Evolutionary conservation across 1,284 basidiomycete genomes (phyloP).

Genomic region (Pseudozyma tsukubaensis): DNA sequence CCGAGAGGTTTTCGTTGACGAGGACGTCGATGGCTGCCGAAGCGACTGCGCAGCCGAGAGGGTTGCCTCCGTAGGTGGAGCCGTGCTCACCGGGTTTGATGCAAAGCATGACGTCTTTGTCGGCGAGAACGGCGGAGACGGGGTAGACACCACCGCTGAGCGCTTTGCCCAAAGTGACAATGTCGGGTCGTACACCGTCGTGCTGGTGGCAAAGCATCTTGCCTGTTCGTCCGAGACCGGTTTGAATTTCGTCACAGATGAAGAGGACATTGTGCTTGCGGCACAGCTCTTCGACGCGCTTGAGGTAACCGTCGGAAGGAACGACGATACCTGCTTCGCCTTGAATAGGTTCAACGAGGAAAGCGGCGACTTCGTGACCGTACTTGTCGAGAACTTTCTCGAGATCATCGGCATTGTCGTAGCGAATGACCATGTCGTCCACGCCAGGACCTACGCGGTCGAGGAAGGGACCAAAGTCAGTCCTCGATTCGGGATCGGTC

Average conservation of each 20-base stretch:
- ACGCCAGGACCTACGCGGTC: constrained; percentile 80
- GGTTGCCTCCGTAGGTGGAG: constrained; percentile 85
- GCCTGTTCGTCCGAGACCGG: constrained; percentile 70
- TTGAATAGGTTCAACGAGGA: constrained; percentile 97
- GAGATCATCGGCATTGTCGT: constrained; percentile 75
- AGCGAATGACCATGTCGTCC: constrained; percentile 62
- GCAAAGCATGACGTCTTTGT: constrained; percentile 90
- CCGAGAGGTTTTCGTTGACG: constrained; percentile 83
- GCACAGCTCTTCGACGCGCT: constrained; percentile 82
- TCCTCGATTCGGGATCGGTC: constrained; percentile 90
- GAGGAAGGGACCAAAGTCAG: constrained; percentile 91
- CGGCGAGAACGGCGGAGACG: constrained; percentile 91
- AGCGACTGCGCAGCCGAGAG: constrained; percentile 92
- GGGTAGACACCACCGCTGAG: constrained; percentile 97
- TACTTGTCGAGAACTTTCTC: constrained; percentile 83
- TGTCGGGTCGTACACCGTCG: constrained; percentile 83
- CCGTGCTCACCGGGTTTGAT: constrained; percentile 98
- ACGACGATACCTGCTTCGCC: constrained; percentile 97
- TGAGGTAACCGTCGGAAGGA: constrained; percentile 88
- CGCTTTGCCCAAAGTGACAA: constrained; percentile 94
- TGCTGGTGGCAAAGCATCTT: constrained; percentile 78
- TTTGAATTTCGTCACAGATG: constrained; percentile 98
- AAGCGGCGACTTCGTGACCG: constrained; percentile 87
- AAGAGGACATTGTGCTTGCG: constrained; percentile 92
- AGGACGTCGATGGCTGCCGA: constrained; percentile 90